A percentile compares a stretch with the other conserved stretches of the same genome.
Evolutionary conservation across 495 filamentous ascomycete genomes (phyloP).

Genomic region (Podospora pseudopauciseta): DNA sequence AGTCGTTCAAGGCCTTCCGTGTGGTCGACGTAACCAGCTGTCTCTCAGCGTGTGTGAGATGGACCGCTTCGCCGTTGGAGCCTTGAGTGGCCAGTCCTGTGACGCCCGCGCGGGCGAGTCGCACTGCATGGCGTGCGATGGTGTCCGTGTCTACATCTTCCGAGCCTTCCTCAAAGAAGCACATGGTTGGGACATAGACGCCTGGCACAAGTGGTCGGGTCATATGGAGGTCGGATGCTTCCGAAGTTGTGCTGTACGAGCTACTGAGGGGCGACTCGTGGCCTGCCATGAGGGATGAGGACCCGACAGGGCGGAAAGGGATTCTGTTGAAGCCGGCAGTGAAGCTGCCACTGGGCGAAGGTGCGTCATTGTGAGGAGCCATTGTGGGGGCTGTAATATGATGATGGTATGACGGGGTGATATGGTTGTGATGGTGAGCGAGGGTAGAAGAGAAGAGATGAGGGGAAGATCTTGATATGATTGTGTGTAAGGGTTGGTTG

Average conservation of each 20-base stretch:
- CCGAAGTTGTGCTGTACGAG: conserved; percentile 43
- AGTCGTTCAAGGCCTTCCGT: conserved; percentile 67
- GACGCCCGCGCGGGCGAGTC: conserved; percentile 77
- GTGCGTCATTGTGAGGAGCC: conserved; percentile 52
- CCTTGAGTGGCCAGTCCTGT: conserved; percentile 81
- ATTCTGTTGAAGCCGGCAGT: conserved; percentile 44
- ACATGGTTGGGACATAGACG: conserved; percentile 83
- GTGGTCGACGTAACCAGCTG: conserved; percentile 72
- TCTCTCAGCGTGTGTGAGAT: conserved; percentile 70
- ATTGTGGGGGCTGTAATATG: conserved; percentile 27
- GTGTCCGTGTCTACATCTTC: conserved; percentile 73
- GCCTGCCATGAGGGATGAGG: conserved; percentile 37
- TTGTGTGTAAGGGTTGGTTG: not conserved
- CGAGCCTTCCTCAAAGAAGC: conserved; percentile 75
- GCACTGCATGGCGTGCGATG: conserved; percentile 70
- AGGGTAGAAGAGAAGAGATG: not conserved
- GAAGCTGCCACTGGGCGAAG: conserved; percentile 47
- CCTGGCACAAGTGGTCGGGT: conserved; percentile 66
- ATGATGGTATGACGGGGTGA: conserved; percentile 1
- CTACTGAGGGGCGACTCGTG: conserved; percentile 40
- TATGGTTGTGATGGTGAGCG: not conserved
- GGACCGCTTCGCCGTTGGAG: conserved; percentile 87
- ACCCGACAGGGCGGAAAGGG: conserved; percentile 34
- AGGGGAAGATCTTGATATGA: conserved; percentile 2
- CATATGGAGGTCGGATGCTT: conserved; percentile 40